These are phyloP conservation scores for Coniella lustricola DNA, from an alignment of 2,329 filamentous ascomycete genomes.

Conservation along the genomic window DNA sequence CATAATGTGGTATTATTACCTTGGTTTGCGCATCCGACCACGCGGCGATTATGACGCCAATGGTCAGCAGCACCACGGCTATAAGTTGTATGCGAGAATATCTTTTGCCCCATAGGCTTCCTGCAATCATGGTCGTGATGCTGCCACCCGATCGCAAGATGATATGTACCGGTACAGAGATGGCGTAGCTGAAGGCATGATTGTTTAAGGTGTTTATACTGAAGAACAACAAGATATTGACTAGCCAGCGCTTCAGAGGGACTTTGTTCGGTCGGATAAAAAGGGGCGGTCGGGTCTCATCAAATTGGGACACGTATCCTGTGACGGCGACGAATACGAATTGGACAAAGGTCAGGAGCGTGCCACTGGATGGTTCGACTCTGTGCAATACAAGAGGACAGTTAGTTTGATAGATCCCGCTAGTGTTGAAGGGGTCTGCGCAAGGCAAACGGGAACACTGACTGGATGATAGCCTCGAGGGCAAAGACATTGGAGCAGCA, in stretches of 20 bases:
- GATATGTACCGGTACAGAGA: conserved; percentile 94
- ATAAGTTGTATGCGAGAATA: conserved; percentile 76
- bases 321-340: conserved; percentile 77
- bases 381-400: conserved; percentile 33
- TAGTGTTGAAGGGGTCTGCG: background rate
- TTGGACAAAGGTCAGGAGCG: conserved; percentile 82
- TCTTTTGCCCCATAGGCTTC: conserved; percentile 75
- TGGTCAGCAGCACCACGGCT: conserved; percentile 74
- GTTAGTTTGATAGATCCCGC: conserved; percentile 16
- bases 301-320: conserved; percentile 70
- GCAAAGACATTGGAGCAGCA: conserved; percentile 70
- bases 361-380: conserved; percentile 76
- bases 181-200: conserved; percentile 93
- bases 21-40: conserved; percentile 85
- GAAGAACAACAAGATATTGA: conserved; percentile 89
- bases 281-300: conserved; percentile 57
- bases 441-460: conserved; percentile 30
- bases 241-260: conserved; percentile 74
- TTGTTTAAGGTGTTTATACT: conserved; percentile 95
- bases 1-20: conserved; percentile 40
- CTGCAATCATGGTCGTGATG: conserved; percentile 91
- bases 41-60: conserved; percentile 80
- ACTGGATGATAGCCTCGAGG: conserved; percentile 91
- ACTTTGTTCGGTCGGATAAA: conserved; percentile 73
- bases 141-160: conserved; percentile 92